Evolutionary conservation across 768 basidiomycete species (phyloP).

Genomic region (Cystobasidium onofrii): DNA sequence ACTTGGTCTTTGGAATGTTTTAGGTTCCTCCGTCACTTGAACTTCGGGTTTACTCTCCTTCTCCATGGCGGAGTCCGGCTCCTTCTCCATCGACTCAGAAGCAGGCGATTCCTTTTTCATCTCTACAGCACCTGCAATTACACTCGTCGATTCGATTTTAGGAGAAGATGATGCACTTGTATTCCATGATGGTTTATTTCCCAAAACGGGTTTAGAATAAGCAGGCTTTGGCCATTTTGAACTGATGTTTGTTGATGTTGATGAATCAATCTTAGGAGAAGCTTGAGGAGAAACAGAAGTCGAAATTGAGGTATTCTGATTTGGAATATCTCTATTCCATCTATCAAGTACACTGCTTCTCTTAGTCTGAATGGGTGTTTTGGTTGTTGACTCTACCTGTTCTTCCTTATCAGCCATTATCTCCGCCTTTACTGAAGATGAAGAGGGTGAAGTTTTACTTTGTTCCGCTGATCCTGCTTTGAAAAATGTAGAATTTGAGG

Average conservation of each 20-base stretch:
- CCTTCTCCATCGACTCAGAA: too few species aligned
- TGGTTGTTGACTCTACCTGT: too few species aligned
- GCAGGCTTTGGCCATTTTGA: slow-evolving; percentile 6
- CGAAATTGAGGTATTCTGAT: background rate
- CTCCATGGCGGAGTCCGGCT: background rate
- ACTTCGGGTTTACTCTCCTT: background rate
- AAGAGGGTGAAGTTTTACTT: background rate
- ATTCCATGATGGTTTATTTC: background rate
- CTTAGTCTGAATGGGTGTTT: background rate
- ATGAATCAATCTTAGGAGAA: slow-evolving; percentile 1
- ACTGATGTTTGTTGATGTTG: too few species aligned
- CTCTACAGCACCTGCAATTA: background rate
- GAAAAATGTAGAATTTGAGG: background rate
- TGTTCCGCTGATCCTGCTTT: background rate
- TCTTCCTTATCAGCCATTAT: too few species aligned
- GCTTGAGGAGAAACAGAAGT: slow-evolving; percentile 7
- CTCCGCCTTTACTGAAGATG: background rate
- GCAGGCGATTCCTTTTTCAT: too few species aligned
- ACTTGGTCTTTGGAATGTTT: background rate
- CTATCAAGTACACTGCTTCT: slow-evolving; percentile 14
- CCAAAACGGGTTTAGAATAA: background rate
- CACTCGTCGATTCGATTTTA: background rate
- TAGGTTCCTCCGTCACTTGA: background rate
- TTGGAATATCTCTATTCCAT: slow-evolving; percentile 1
- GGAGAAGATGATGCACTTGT: background rate